Base-by-base conservation (phyloP, 805 yeast species). In the Hanseniaspora valbyensis region DNA sequence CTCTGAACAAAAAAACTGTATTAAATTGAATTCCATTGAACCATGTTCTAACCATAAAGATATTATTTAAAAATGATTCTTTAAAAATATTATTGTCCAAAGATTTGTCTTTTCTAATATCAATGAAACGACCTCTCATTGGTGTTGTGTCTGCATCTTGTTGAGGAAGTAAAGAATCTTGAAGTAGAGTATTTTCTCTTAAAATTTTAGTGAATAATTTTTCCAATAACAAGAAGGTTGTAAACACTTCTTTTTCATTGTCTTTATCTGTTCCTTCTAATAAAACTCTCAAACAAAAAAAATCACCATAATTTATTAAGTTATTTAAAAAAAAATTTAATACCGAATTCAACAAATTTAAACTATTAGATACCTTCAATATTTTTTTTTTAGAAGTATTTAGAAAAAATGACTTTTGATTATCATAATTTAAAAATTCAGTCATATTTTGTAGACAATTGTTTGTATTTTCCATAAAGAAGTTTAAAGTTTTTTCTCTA, bases 221-320 rank as follows among this genome's bases (percentile, higher is more conserved):
- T 83, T 83, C 55, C 82, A 82, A 64, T 69, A 77, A 56, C 0
- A 83, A 75, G 36, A 77, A 70, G 0, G 76, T 72, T 32, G 70
- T 72, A 52, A 69, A 63, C 50, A 19, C 2, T 16, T 67, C 60
- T 43, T 61, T 53, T n/a, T n/a, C n/a, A n/a, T n/a, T n/a, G n/a
- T n/a, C n/a, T n/a, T n/a, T n/a, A n/a, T n/a, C n/a, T n/a, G n/a
- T n/a, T n/a, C n/a, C n/a, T 24, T 60, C 58, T 8, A 32, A 18
- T 25, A 21, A 4, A 24, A 24, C 32, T 16, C 3, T 39, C 14
- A 39, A 39, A 39, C 25, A 21, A 18, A 32, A 39, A 14, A 25
- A 39, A 3, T 16, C 42, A 25, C 25, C 42, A 14, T 18, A 8
- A 4, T 18, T 19, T 25, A 39, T 25, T 25, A 25, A 39, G 21